Evolutionary conservation across 116 monocot species (phyloP), one percentile per base, ranked within the genome.

Genomic region (Papilionanthe hybrid): DNA sequence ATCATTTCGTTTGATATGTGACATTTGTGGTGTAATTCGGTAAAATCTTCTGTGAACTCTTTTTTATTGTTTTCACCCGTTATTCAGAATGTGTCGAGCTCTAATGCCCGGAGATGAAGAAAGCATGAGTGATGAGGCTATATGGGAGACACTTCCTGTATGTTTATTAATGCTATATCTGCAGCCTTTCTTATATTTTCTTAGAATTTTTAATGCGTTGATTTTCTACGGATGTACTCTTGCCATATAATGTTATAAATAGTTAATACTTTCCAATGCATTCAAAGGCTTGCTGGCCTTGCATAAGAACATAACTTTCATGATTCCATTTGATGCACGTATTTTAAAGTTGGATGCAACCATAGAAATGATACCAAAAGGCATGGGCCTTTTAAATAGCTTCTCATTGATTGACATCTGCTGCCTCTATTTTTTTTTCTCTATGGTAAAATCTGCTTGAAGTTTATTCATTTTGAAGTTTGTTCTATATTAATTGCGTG

Each of bases 81-180:
- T 42, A 42, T 41, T 80, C 82, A 98, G 94, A 82, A 98, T 98
- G 91, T 98, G 94, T 84, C 86, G 86, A 30, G 90, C 94, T 76
- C 85, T 94, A 79, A 91, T 98, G 98, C 98, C 98, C 18, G 98
- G 91, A 87, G 98, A 98, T 87, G 98, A 98, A 85, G 98, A 98
- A 82, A 93, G 84, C 80, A 94, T 91, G 91, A 94, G 89, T 79
- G 94, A 93, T 87, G 98, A 98, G 89, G 91, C 90, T 79, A 91
- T 98, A 49, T 93, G 94, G 94, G 98, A 98, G 80, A 93, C 94
- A 43, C 91, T 98, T 86, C 94, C 98, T 83, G 98, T 98, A 87
- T 88, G 96, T 84, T 55, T 75, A 15, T 53, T 79, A 42, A 12
- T 60, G 45, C 11, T 69, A 69, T 69, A 27, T 30, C 25, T 68